A percentile compares a stretch with the other conserved stretches of the same genome.
Conservation (phyloP, 805 yeast genomes). For the Komagataella mondaviorum region DNA sequence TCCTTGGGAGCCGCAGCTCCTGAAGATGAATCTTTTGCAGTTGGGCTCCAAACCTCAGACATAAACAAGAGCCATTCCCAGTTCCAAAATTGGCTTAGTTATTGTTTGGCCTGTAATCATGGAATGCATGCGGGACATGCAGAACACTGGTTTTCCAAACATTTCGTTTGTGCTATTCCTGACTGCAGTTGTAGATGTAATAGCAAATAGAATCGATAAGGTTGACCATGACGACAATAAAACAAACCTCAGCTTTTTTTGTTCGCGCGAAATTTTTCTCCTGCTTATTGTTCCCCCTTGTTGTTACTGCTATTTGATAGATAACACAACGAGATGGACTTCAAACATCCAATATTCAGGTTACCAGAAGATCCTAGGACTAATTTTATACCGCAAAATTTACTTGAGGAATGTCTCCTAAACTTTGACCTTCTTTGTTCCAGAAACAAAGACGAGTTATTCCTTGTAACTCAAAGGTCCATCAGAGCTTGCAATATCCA, state of each 20-base stretch:
- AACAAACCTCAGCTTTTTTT: background rate
- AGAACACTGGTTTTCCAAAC: slow-evolving; percentile 87
- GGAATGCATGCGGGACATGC: slow-evolving; percentile 95
- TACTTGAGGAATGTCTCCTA: background rate
- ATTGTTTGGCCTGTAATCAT: slow-evolving; percentile 83
- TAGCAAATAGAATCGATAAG: slow-evolving; percentile 20
- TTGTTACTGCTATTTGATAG: no score
- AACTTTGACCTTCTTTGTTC: background rate
- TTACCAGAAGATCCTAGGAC: background rate
- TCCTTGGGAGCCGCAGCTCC: slow-evolving; percentile 63
- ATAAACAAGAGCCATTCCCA: slow-evolving; percentile 20
- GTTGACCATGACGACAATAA: no score
- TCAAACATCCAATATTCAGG: background rate
- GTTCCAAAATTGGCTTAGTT: slow-evolving; percentile 79
- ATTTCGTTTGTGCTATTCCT: slow-evolving; percentile 86
- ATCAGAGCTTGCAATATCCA: slow-evolving; percentile 18
- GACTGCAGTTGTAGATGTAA: slow-evolving; percentile 82
- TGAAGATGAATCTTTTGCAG: slow-evolving; percentile 15
- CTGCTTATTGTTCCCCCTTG: background rate
- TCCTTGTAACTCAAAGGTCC: slow-evolving; percentile 15
- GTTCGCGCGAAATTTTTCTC: background rate
- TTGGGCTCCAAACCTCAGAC: slow-evolving; percentile 7
- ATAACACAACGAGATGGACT: background rate
- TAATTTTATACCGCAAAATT: background rate
- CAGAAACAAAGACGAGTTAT: slow-evolving; percentile 11